A percentile compares a stretch with the other conserved stretches of the same genome.
Conservation (phyloP, 78 protist species). For the Dictyostelium intermedium region DNA sequence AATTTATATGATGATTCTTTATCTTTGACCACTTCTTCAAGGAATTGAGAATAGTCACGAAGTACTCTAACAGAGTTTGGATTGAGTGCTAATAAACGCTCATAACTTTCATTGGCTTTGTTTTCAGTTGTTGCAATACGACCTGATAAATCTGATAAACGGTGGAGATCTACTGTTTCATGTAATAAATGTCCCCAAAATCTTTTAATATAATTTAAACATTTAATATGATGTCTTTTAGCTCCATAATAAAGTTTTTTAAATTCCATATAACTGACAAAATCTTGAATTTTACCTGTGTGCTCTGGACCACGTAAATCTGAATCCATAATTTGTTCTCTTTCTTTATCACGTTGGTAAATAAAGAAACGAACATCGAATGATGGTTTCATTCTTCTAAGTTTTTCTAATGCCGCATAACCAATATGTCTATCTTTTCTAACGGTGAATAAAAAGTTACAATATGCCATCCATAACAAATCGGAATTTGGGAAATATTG, state of each 20-base stretch:
- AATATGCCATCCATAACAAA: slow-evolving; percentile 67
- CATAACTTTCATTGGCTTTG: slow-evolving; percentile 58
- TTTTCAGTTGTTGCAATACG: slow-evolving; percentile 50
- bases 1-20: neutral
- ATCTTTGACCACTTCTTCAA: slow-evolving; percentile 71
- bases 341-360: slow-evolving; percentile 59
- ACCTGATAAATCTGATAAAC: slow-evolving; percentile 56
- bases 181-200: slow-evolving; percentile 50
- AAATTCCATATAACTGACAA: slow-evolving; percentile 66
- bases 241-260: slow-evolving; percentile 65
- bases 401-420: slow-evolving; percentile 64
- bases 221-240: slow-evolving; percentile 23
- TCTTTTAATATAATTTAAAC: slow-evolving; percentile 28
- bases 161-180: slow-evolving; percentile 59
- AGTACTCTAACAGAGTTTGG: slow-evolving; percentile 68
- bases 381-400: slow-evolving; percentile 37
- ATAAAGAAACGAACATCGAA: slow-evolving; percentile 68
- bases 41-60: slow-evolving; percentile 53
- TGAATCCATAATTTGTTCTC: slow-evolving; percentile 77
- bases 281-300: slow-evolving; percentile 55
- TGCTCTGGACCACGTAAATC: slow-evolving; percentile 55
- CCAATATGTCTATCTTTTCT: slow-evolving; percentile 73
- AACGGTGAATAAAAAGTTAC: slow-evolving; percentile 50
- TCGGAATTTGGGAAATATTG: slow-evolving; percentile 60
- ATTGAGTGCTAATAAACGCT: slow-evolving; percentile 39